phyloP scores from a whole-genome alignment of 1,284 basidiomycete genomes.

The Vanrija sp. region DNA sequence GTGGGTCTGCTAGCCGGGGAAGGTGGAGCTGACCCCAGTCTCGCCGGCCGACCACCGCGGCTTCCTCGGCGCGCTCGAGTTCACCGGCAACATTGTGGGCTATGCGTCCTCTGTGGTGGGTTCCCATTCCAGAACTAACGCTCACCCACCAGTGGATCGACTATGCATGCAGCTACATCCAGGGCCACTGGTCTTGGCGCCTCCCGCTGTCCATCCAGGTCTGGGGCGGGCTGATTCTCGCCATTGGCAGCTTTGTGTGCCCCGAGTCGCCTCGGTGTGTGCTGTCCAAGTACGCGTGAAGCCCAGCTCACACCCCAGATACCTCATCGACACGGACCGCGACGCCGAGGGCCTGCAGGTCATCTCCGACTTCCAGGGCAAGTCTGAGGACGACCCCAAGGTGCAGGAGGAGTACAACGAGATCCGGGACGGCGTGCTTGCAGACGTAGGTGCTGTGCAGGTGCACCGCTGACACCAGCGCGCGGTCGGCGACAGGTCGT shows the following conservation, averaged over 20 bases:
- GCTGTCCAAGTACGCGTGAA: slow-evolving; percentile 12
- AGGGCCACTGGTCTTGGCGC: slow-evolving; percentile 77
- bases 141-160: slow-evolving; percentile 72
- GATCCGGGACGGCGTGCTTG: slow-evolving; percentile 81
- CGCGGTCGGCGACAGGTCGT: slow-evolving; percentile 78
- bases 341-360: slow-evolving; percentile 83
- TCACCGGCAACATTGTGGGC: slow-evolving; percentile 88
- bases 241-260: slow-evolving; percentile 75
- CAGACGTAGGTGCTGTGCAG: slow-evolving; percentile 58
- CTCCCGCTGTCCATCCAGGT: slow-evolving; percentile 82
- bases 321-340: slow-evolving; percentile 85
- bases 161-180: slow-evolving; percentile 85
- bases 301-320: slow-evolving; percentile 43
- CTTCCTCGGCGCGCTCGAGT: slow-evolving; percentile 91
- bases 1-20: slow-evolving; percentile 8
- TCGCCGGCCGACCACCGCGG: slow-evolving; percentile 59
- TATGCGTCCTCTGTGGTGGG: slow-evolving; percentile 91
- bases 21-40: slow-evolving; percentile 17
- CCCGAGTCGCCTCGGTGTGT: slow-evolving; percentile 83
- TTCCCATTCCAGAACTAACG: slow-evolving; percentile 13
- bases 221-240: slow-evolving; percentile 78
- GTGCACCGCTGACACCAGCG: slow-evolving; percentile 20
- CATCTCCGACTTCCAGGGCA: slow-evolving; percentile 85
- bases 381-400: slow-evolving; percentile 65
- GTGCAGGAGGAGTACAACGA: slow-evolving; percentile 85